Evolutionary conservation across 805 yeast species (phyloP).

Genomic region (Priceomyces fermenticarens): DNA sequence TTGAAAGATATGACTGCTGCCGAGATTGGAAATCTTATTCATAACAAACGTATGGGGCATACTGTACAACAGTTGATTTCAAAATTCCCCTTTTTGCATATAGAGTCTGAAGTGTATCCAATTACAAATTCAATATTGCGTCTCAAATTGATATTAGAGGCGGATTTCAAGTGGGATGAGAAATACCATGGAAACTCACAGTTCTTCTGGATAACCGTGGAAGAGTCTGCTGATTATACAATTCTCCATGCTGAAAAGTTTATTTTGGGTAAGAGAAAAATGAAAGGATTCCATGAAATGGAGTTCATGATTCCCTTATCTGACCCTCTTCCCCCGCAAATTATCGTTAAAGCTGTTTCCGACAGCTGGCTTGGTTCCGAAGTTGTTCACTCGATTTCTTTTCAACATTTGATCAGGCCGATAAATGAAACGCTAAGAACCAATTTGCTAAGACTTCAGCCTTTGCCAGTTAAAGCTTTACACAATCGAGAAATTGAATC

Average conservation of each 20-base stretch:
- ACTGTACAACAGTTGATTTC: slow-evolving; percentile 58
- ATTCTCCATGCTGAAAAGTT: slow-evolving; percentile 82
- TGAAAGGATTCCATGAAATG: slow-evolving; percentile 59
- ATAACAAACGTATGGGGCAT: slow-evolving; percentile 71
- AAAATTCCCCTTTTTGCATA: slow-evolving; percentile 69
- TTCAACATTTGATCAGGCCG: slow-evolving; percentile 87
- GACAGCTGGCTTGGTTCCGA: slow-evolving; percentile 92
- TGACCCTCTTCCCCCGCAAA: slow-evolving; percentile 88
- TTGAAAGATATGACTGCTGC: slow-evolving; percentile 67
- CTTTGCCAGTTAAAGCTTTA: slow-evolving; percentile 79
- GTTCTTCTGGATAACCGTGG: slow-evolving; percentile 90
- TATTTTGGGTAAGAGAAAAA: slow-evolving; percentile 58
- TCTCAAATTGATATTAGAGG: slow-evolving; percentile 63
- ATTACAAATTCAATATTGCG: slow-evolving; percentile 84
- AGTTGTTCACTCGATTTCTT: slow-evolving; percentile 70
- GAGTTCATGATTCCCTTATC: slow-evolving; percentile 91
- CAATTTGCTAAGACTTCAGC: slow-evolving; percentile 73
- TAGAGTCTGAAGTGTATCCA: slow-evolving; percentile 84
- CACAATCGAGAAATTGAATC: slow-evolving; percentile 64
- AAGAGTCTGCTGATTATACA: slow-evolving; percentile 70
- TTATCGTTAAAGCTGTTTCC: slow-evolving; percentile 73
- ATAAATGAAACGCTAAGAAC: slow-evolving; percentile 85
- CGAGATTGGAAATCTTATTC: slow-evolving; percentile 89
- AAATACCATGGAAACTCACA: slow-evolving; percentile 79
- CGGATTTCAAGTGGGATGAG: slow-evolving; percentile 86